phyloP scores from a whole-genome alignment of 1,284 basidiomycete genomes.

The Trametes hirsuta region DNA sequence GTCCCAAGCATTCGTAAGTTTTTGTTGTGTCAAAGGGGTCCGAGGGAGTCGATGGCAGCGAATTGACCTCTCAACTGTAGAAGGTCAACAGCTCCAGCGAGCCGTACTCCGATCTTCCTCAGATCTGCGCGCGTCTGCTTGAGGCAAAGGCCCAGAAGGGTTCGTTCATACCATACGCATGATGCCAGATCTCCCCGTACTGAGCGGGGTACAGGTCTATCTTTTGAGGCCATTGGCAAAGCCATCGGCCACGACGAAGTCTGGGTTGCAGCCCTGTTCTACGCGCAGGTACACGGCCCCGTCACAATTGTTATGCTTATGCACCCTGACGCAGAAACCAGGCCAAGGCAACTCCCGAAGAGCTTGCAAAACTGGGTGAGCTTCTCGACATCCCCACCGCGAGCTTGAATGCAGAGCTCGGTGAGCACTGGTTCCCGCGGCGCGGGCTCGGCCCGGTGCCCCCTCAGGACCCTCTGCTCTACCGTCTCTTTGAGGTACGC shows the following conservation, averaged over 20 bases:
- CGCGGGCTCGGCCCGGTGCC: constrained; percentile 70
- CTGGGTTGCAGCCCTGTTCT: constrained; percentile 88
- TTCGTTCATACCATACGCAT: constrained; percentile 23
- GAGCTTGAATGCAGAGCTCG: constrained; percentile 52
- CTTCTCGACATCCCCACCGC: constrained; percentile 51
- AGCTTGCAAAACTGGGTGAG: constrained; percentile 56
- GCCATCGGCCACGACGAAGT: constrained; percentile 80
- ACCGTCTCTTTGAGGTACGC: constrained; percentile 84
- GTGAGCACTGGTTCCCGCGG: constrained; percentile 73
- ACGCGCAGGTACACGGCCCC: constrained; percentile 66
- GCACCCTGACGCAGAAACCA: constrained; percentile 30
- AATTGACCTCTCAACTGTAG: constrained; percentile 17
- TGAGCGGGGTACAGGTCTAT: constrained; percentile 49
- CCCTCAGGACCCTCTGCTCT: constrained; percentile 82
- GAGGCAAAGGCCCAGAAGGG: constrained; percentile 74
- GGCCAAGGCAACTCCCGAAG: constrained; percentile 71
- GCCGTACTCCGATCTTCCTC: constrained; percentile 57
- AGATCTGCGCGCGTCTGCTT: constrained; percentile 55
- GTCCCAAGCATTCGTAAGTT: constrained; percentile 9
- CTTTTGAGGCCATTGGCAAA: constrained; percentile 75
- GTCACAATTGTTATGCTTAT: neutral
- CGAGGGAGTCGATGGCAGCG: too few species aligned
- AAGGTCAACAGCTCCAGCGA: constrained; percentile 47
- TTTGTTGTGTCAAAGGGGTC: neutral
- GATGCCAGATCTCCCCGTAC: neutral